phyloP scores from a whole-genome alignment of 2,329 filamentous ascomycete species.

The Diaporthe sp. region DNA sequence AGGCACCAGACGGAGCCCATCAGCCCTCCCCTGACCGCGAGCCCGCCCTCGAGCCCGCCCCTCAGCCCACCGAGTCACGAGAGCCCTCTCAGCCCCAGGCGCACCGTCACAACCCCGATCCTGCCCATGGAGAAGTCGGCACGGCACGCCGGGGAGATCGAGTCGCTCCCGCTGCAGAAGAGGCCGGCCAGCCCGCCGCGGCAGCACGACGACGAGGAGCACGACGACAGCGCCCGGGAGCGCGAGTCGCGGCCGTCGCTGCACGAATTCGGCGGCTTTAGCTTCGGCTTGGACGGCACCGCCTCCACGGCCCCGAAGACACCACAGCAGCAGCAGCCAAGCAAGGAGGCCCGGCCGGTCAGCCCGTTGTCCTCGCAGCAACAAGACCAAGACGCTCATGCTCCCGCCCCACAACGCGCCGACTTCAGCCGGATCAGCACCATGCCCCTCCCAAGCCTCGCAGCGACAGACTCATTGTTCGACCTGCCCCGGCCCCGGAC shows the following conservation, averaged over 20 bases:
- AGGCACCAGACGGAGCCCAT: constrained; percentile 38
- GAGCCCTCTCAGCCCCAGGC: constrained; percentile 35
- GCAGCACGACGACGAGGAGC: constrained; percentile 2
- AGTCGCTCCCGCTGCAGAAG: constrained; percentile 6
- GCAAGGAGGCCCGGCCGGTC: constrained; percentile 1
- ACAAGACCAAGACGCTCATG: neutral
- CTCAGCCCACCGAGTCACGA: constrained; percentile 23
- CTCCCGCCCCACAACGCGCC: neutral
- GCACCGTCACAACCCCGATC: constrained; percentile 36
- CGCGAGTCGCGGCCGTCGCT: constrained; percentile 27
- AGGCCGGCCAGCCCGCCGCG: constrained; percentile 39
- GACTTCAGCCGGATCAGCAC: constrained; percentile 39
- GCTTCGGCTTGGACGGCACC: constrained; percentile 27
- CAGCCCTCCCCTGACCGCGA: constrained; percentile 40
- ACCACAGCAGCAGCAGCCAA: neutral
- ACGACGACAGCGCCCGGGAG: neutral
- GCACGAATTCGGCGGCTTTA: constrained; percentile 28
- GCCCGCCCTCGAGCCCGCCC: constrained; percentile 37
- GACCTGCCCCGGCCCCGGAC: constrained; percentile 32
- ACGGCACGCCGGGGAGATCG: neutral
- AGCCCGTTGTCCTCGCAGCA: constrained; percentile 30
- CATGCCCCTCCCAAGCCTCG: constrained; percentile 34
- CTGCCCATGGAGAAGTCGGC: constrained; percentile 30
- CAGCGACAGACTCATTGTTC: neutral
- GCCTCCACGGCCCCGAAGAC: neutral